Evolutionary conservation across 345 rosid species (phyloP).

Genomic region (Erucastrum elatum): DNA sequence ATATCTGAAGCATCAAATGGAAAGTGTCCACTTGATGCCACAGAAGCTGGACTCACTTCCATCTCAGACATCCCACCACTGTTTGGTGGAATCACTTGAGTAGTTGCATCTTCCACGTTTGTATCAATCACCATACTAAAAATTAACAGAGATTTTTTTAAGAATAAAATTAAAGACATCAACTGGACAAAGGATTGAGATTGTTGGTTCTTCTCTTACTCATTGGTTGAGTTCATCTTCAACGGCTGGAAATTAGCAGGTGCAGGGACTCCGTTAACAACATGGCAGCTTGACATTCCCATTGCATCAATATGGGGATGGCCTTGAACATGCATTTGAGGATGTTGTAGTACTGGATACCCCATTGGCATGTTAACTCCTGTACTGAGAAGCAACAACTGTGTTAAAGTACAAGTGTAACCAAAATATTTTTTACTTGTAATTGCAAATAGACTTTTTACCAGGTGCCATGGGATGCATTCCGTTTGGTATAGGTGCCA

Average conservation of each 20-base stretch:
- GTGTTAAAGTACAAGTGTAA: slow-evolving; percentile 23
- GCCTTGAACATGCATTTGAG: slow-evolving; percentile 72
- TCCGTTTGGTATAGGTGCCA: slow-evolving; percentile 89
- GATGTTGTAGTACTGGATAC: slow-evolving; percentile 91
- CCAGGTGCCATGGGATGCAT: slow-evolving; percentile 88
- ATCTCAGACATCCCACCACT: slow-evolving; percentile 55
- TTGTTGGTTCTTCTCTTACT: slow-evolving; percentile 62
- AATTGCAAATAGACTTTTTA: slow-evolving; percentile 40
- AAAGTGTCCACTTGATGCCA: slow-evolving; percentile 86
- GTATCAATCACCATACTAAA: slow-evolving; percentile 68
- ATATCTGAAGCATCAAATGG: slow-evolving; percentile 88
- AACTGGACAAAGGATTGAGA: not conserved
- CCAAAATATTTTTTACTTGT: not conserved
- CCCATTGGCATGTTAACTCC: slow-evolving; percentile 99
- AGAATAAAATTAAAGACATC: not conserved
- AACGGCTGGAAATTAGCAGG: slow-evolving; percentile 79
- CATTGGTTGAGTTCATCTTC: slow-evolving; percentile 72
- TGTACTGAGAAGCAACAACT: slow-evolving; percentile 51
- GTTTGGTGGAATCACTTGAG: slow-evolving; percentile 63
- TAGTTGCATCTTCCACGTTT: slow-evolving; percentile 56
- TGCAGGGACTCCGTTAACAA: slow-evolving; percentile 96
- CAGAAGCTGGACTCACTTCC: slow-evolving; percentile 85
- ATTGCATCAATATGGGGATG: slow-evolving; percentile 82
- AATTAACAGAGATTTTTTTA: not conserved
- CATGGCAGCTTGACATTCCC: slow-evolving; percentile 93